phyloP scores from a whole-genome alignment of 345 rosid species.

The Limnanthes douglasii region DNA sequence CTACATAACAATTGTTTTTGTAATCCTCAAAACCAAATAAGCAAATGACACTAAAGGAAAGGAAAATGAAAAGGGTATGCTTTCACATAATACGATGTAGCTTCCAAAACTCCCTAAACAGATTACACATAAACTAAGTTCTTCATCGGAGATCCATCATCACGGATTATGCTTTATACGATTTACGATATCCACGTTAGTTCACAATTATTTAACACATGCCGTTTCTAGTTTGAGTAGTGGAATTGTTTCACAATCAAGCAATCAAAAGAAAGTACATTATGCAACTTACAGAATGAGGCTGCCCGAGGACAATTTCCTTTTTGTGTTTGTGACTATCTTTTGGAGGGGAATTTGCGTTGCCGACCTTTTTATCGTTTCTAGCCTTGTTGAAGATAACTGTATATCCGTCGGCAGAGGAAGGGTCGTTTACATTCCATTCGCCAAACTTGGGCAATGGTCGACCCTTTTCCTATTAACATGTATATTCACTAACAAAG shows the following conservation, averaged over 20 bases:
- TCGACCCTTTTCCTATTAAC: constrained; percentile 28
- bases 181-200: not conserved
- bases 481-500: too few species aligned
- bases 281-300: constrained; percentile 36
- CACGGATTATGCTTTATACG: not conserved
- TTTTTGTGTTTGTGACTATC: constrained; percentile 18
- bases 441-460: constrained; percentile 50
- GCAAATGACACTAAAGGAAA: not conserved
- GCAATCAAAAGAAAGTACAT: constrained; percentile 2
- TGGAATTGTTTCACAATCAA: not conserved
- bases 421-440: constrained; percentile 47
- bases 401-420: constrained; percentile 46
- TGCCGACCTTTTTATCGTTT: constrained; percentile 37
- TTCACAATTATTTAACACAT: not conserved
- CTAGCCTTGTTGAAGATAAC: constrained; percentile 52
- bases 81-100: not conserved
- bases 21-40: not conserved
- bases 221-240: too few species aligned
- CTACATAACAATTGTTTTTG: not conserved
- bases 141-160: not conserved
- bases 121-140: not conserved
- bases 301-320: constrained; percentile 29
- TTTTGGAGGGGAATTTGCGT: constrained; percentile 23
- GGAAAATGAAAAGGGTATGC: not conserved
- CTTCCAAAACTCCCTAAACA: not conserved